These are phyloP conservation scores for Claviceps fusiformis DNA, from an alignment of 2,329 filamentous ascomycete species.

Conservation along the genomic window DNA sequence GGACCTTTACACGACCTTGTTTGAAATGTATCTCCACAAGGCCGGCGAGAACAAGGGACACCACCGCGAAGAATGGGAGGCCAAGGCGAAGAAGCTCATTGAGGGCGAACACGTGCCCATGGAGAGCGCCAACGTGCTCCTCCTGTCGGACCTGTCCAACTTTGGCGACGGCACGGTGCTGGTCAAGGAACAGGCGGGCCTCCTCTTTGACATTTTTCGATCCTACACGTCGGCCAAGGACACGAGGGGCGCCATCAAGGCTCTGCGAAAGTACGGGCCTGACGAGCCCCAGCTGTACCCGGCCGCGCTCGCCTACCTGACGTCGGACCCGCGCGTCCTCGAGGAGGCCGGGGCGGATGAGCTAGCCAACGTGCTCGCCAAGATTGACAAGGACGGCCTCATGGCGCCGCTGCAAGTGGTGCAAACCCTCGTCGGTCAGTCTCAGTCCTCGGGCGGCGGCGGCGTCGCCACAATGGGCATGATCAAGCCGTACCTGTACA, in stretches of 20 bases:
- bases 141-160: slow-evolving; percentile 81
- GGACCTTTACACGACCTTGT: slow-evolving; percentile 87
- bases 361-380: slow-evolving; percentile 63
- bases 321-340: slow-evolving; percentile 67
- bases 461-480: slow-evolving; percentile 91
- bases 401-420: slow-evolving; percentile 97
- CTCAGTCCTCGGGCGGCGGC: slow-evolving; percentile 27
- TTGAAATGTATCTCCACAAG: slow-evolving; percentile 95
- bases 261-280: slow-evolving; percentile 79
- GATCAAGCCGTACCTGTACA: slow-evolving; percentile 82
- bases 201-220: slow-evolving; percentile 90
- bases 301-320: slow-evolving; percentile 85
- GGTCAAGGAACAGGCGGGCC: slow-evolving; percentile 83
- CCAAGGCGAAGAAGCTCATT: slow-evolving; percentile 79
- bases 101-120: slow-evolving; percentile 71
- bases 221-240: slow-evolving; percentile 90
- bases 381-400: slow-evolving; percentile 79
- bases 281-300: slow-evolving; percentile 87
- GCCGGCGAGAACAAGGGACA: slow-evolving; percentile 60
- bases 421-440: slow-evolving; percentile 65
- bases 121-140: slow-evolving; percentile 84
- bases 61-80: slow-evolving; percentile 64
- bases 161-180: slow-evolving; percentile 85
- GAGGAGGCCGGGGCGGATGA: slow-evolving; percentile 76
- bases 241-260: slow-evolving; percentile 78